Evolutionary conservation across 148 eudicot genomes (phyloP).

Genomic region (Dianthus caryophyllus): DNA sequence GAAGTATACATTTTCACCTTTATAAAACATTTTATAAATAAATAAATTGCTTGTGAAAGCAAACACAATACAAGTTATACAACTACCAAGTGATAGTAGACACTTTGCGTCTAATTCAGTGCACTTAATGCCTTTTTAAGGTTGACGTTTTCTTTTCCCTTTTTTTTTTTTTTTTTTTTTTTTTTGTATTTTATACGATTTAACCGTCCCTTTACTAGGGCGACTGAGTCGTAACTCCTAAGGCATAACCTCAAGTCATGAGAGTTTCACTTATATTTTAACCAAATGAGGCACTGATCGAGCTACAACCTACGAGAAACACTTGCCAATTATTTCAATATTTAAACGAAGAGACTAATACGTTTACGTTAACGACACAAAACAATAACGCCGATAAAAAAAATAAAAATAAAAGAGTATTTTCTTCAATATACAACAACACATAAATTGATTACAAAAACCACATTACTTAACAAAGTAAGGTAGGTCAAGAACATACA

Average conservation of each 20-base stretch:
- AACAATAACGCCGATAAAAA: too few species aligned
- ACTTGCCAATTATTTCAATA: too few species aligned
- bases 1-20: too few species aligned
- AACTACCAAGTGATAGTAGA: slow-evolving; percentile 1
- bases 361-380: not conserved
- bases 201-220: too few species aligned
- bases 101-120: slow-evolving; percentile 16
- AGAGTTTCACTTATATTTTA: too few species aligned
- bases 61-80: not conserved
- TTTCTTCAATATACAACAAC: slow-evolving; percentile 20
- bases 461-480: slow-evolving; percentile 66
- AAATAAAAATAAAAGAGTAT: slow-evolving; percentile 1
- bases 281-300: too few species aligned
- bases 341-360: too few species aligned
- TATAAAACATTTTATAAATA: too few species aligned
- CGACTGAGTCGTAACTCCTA: too few species aligned
- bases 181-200: not conserved
- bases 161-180: not conserved
- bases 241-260: too few species aligned
- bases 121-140: slow-evolving; percentile 13
- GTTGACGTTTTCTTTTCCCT: slow-evolving; percentile 15
- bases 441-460: not conserved
- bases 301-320: too few species aligned
- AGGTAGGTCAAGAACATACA: slow-evolving; percentile 88
- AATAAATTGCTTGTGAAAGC: too few species aligned